Evolutionary conservation across 768 basidiomycete species (phyloP), one percentile per base, ranked within the genome.

Genomic region (Mycena kentingensis): DNA sequence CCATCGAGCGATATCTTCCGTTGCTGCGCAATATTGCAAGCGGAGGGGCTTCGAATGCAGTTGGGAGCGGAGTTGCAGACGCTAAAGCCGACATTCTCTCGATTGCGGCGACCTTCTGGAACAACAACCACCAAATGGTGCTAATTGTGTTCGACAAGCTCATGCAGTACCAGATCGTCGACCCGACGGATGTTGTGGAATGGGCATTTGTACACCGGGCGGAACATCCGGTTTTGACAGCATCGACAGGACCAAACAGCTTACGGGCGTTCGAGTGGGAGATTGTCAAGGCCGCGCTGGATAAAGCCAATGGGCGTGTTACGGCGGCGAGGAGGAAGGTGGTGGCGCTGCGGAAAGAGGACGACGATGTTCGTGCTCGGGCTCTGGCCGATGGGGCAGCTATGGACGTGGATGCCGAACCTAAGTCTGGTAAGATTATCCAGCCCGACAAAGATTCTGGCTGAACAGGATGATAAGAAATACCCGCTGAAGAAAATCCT

Each of bases 161-260:
- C 48, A 90, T 98, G 84, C 96, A 98, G 66, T 99, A 99, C 70
- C 94, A 97, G 66, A 90, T 98, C 51, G 88, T 98, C 34, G 94
- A 98, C 61, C 93, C 95, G 0, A 84, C 85, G 15, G 95, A 99
- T 59, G 88, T 98, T 8, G 87, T 97, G 48, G 74, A 73, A 3
- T 96, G 90, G 88, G 82, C 87, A 16, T 96, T 98, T 68, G 65
- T 73, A 44, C 78, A 82, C 54, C 79, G 80, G 18, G 75, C 75
- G 8, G 72, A 70, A 22, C 68, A 74, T 39, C 73, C 67, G 24
- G 67, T 71, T 21, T 61, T 73, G 37, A 70, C 68, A 29, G 75
- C 73, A 37, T 46, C 70, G 42, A 71, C 67, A 26, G 72, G 71
- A 3, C 70, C 75, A 21, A 58, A 71, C 57, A 78, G 72, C 27